Evolutionary conservation across 306 rosid species (phyloP), one percentile per base, ranked within the genome.

Genomic region (Cicer pinnatifidum): DNA sequence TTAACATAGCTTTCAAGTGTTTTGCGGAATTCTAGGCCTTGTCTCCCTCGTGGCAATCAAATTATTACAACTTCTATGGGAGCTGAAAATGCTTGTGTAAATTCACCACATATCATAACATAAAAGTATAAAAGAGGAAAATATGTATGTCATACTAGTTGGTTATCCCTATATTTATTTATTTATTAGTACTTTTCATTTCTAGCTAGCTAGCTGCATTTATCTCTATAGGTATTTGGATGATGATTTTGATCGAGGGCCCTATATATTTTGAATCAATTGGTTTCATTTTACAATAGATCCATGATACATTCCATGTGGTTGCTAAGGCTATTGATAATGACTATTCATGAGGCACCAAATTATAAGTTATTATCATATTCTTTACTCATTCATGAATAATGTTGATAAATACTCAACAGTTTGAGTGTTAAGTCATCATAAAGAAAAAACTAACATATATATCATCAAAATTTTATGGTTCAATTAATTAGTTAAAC

Each of bases 261-360:
- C 67, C 66, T 62, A 23, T 38, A 43, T 17, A 71, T 45, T 47
- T 40, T 67, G 57, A 80, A 67, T 23, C 37, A 64, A 7, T 71
- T 72, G 57, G 48, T 46, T 74, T 48, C 64, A 46, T 54, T 41
- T 66, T 66, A 28, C 35, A 73, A 59, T 66, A 39, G 65, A 80
- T 62, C 68, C 63, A 78, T 70, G 77, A 62, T 75, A 50, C 70
- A 72, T 8, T 80, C 82, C 86, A 86, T 79, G 88, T 81, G 84
- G 76, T 72, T 75, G 81, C 82, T 83, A 82, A 79, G 84, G 72
- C 82, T 82, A 77, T 60, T 82, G 88, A 85, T 78, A 69, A 74
- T 72, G 86, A 85, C 88, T 70, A 69, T 73, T 83, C 92, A 70
- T 59, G 40, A 7, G 75, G 9, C 54, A 68, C 5, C 50, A 73